These are phyloP conservation scores for Colletotrichum kahawae DNA, from an alignment of 2,329 filamentous ascomycete species.

Conservation along the genomic window DNA sequence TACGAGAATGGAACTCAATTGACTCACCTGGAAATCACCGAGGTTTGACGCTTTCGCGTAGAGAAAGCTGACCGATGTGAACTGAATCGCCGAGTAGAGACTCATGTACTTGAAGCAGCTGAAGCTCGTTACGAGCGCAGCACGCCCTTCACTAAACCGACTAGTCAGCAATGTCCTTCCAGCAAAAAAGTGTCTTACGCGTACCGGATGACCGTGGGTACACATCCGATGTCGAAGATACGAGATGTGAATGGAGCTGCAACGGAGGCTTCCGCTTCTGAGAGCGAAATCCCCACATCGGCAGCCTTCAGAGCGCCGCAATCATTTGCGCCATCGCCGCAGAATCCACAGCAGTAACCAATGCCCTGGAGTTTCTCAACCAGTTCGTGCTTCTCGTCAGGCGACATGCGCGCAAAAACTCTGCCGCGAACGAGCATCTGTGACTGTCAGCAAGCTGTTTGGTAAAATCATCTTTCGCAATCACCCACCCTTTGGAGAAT, in stretches of 20 bases:
- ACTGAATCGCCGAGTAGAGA: constrained; percentile 98
- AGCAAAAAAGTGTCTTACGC: constrained; percentile 25
- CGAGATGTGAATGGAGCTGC: constrained; percentile 97
- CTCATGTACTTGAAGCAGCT: constrained; percentile 99
- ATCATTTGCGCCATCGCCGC: constrained; percentile 96
- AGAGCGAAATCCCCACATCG: constrained; percentile 95
- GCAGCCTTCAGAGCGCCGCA: constrained; percentile 96
- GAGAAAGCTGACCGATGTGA: constrained; percentile 94
- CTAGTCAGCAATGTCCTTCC: background rate
- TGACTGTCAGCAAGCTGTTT: background rate
- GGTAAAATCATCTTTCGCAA: background rate
- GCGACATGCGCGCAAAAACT: constrained; percentile 98
- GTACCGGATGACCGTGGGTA: constrained; percentile 86
- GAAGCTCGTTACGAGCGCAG: constrained; percentile 96
- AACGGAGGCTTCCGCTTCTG: constrained; percentile 95
- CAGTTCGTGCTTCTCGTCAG: constrained; percentile 96
- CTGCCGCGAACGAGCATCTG: constrained; percentile 90
- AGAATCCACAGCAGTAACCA: constrained; percentile 95
- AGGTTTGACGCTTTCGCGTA: constrained; percentile 94
- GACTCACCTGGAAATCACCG: constrained; percentile 83
- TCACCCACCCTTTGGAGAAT: constrained; percentile 71
- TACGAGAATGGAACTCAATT: background rate
- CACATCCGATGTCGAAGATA: constrained; percentile 95
- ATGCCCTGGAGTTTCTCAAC: constrained; percentile 97
- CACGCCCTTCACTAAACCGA: constrained; percentile 76